Evolutionary conservation across 2,329 filamentous ascomycete genomes (phyloP), one percentile per base, ranked within the genome.

Genomic region (Talaromyces atroroseus): DNA sequence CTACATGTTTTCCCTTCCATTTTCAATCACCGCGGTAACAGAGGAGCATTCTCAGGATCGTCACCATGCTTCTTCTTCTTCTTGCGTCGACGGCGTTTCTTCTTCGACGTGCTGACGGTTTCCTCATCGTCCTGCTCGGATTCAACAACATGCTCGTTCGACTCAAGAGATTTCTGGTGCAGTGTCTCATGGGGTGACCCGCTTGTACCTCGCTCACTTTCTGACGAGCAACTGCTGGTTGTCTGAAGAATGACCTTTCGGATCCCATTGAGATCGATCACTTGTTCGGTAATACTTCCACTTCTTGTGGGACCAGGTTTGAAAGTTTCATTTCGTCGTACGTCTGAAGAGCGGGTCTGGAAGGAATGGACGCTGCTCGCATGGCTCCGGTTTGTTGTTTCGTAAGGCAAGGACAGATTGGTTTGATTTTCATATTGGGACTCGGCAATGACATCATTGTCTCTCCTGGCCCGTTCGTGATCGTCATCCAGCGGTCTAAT

Each of bases 221-320:
- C 74, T 3, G 75, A 76, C 45, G 79, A 78, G 61, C 75, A 79
- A 18, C 79, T 81, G 62, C 80, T 84, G 24, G 80, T 87, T 2
- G 85, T 85, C 66, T 90, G 86, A 24, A 92, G 76, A 1, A 92
- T 82, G 46, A 90, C 82, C 72, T 92, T 92, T 61, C 84, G 83
- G 52, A 91, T 80, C 2, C 89, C 89, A 55, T 86, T 84, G 2
- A 86, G 78, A 65, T 92, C 86, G 56, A 91, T 76, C n/a, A 89
- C 77, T 59, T 88, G 89, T 71, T 92, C 88, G 0, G 88, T 90
- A 63, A 92, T 90, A 67, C 86, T 89, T 26, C 89, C 88, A 62
- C 85, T 89, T 56, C 87, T 80, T 5, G 85, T 84, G 4, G 78
- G 76, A 8, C 80, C 77, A 34, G 74, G 74, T 50, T 72, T 72